Percentiles rank a stretch among this genome's conserved stretches.
These are phyloP conservation scores for Chaetomium olivaceum DNA, from an alignment of 2,329 filamentous ascomycete genomes.

Conservation along the genomic window DNA sequence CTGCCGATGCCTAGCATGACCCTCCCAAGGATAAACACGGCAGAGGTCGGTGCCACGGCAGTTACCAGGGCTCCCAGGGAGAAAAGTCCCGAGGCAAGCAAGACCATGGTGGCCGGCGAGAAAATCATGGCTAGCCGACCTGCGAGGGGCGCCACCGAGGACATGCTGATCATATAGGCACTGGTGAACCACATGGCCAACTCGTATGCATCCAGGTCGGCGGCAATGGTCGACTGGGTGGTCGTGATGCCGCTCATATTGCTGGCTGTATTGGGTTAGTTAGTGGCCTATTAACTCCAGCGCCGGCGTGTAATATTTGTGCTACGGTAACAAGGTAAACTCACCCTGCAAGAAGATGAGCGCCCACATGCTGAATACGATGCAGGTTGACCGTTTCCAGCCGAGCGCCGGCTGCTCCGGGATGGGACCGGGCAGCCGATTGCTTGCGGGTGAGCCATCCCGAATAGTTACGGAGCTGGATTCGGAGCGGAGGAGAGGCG, in stretches of 20 bases:
- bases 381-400: slow-evolving; percentile 43
- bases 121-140: slow-evolving; percentile 76
- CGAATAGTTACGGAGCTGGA: slow-evolving; percentile 29
- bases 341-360: slow-evolving; percentile 63
- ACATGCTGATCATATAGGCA: slow-evolving; percentile 66
- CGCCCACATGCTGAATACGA: slow-evolving; percentile 55
- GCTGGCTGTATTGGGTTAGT: slow-evolving; percentile 43
- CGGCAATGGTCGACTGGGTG: slow-evolving; percentile 74
- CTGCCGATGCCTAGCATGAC: slow-evolving; percentile 68
- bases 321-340: background rate
- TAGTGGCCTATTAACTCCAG: background rate
- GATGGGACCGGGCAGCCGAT: slow-evolving; percentile 6
- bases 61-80: slow-evolving; percentile 65
- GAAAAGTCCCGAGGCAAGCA: slow-evolving; percentile 60
- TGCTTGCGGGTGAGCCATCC: slow-evolving; percentile 25
- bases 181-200: slow-evolving; percentile 79
- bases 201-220: slow-evolving; percentile 72
- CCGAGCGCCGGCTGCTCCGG: slow-evolving; percentile 34
- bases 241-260: slow-evolving; percentile 84
- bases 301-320: background rate
- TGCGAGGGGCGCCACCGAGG: slow-evolving; percentile 64
- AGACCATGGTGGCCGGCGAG: slow-evolving; percentile 64
- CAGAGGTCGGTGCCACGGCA: slow-evolving; percentile 58
- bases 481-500: slow-evolving; percentile 35
- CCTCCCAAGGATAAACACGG: slow-evolving; percentile 67